Conservation (phyloP, 2,329 filamentous ascomycete genomes). For the Graphilbum sp. region DNA sequence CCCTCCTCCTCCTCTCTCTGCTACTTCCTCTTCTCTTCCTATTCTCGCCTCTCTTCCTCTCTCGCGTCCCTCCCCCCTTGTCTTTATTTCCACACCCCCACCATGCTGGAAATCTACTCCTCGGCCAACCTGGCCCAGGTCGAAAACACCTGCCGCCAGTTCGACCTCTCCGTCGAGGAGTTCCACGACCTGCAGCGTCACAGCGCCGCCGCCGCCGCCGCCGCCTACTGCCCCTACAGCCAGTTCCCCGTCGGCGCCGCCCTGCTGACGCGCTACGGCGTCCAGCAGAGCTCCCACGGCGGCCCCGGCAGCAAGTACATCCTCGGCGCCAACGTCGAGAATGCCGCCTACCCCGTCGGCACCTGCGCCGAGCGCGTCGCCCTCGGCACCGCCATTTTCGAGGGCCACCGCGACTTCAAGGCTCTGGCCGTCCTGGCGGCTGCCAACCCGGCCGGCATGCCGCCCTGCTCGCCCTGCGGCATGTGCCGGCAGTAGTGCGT, state of each 20-base stretch:
- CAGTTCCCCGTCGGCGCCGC: slow-evolving; percentile 80
- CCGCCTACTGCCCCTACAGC: slow-evolving; percentile 86
- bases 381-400: slow-evolving; percentile 59
- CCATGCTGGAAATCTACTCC: slow-evolving; percentile 9
- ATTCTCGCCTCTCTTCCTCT: not conserved
- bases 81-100: not conserved
- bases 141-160: slow-evolving; percentile 17
- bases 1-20: not conserved
- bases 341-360: slow-evolving; percentile 84
- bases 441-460: slow-evolving; percentile 31
- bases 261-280: slow-evolving; percentile 37
- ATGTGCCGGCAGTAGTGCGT: slow-evolving; percentile 89
- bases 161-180: slow-evolving; percentile 43
- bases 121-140: slow-evolving; percentile 12
- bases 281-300: slow-evolving; percentile 7
- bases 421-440: slow-evolving; percentile 80
- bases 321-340: slow-evolving; percentile 80
- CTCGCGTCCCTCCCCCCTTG: not conserved
- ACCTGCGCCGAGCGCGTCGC: slow-evolving; percentile 92
- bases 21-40: not conserved
- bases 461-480: slow-evolving; percentile 63
- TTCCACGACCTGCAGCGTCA: slow-evolving; percentile 45
- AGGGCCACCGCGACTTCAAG: slow-evolving; percentile 42
- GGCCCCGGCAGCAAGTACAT: slow-evolving; percentile 21
- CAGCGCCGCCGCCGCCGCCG: slow-evolving; percentile 55